Percentiles rank a stretch among this genome's conserved stretches.
Evolutionary conservation across 2,329 filamentous ascomycete species (phyloP).

Genomic region (Penicillium brevicompactum): DNA sequence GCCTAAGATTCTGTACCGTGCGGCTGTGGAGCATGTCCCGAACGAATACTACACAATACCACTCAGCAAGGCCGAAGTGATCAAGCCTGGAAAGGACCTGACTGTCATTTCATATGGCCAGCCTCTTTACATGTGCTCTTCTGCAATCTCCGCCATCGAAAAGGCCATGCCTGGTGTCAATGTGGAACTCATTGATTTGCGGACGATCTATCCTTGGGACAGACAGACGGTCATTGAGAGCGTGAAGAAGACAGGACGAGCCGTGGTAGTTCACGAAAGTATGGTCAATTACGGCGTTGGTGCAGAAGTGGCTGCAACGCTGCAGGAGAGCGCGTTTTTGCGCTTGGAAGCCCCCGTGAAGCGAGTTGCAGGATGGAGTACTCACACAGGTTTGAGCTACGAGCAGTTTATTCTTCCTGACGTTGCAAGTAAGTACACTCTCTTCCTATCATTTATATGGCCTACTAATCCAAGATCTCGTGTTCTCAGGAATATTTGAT

Average conservation of each 20-base stretch:
- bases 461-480: background rate
- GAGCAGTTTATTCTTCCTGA: constrained; percentile 84
- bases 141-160: constrained; percentile 74
- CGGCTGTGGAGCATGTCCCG: constrained; percentile 88
- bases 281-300: constrained; percentile 90
- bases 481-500: constrained; percentile 3
- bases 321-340: constrained; percentile 85
- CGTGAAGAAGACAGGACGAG: constrained; percentile 82
- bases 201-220: constrained; percentile 92
- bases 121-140: constrained; percentile 79
- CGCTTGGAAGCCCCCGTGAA: constrained; percentile 82
- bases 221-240: constrained; percentile 76
- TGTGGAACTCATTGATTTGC: constrained; percentile 82
- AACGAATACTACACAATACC: constrained; percentile 79
- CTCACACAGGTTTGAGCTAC: constrained; percentile 76
- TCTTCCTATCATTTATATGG: background rate
- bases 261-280: constrained; percentile 86
- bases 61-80: constrained; percentile 78
- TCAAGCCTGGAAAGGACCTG: constrained; percentile 77
- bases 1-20: constrained; percentile 88
- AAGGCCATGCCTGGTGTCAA: constrained; percentile 70
- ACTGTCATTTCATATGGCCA: constrained; percentile 89
- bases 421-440: constrained; percentile 71
- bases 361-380: constrained; percentile 86
- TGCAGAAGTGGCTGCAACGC: constrained; percentile 83